Evolutionary conservation across 1,284 basidiomycete species (phyloP).

Genomic region (Leccinum laetum): DNA sequence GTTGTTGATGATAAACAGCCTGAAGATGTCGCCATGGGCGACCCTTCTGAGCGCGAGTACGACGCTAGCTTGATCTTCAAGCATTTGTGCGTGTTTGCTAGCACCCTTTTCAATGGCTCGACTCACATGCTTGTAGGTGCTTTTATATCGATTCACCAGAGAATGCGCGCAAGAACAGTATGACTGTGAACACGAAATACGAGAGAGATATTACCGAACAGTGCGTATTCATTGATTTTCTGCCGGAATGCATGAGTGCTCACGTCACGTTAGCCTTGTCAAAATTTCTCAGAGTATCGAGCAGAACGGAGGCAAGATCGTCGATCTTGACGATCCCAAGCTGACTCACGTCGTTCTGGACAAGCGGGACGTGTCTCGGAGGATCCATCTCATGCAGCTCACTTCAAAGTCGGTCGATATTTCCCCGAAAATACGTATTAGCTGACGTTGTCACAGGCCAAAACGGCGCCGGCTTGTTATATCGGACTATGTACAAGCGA

Average conservation of each 20-base stretch:
- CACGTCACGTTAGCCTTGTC: conserved; percentile 48
- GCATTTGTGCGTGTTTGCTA: conserved; percentile 60
- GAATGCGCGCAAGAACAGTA: conserved; percentile 67
- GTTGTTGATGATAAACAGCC: conserved; percentile 10
- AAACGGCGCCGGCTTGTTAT: conserved; percentile 79
- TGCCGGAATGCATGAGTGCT: background rate
- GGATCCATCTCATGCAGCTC: conserved; percentile 65
- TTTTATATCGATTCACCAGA: conserved; percentile 86
- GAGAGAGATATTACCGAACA: conserved; percentile 50
- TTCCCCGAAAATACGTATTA: background rate
- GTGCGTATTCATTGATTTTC: conserved; percentile 36
- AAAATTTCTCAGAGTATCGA: conserved; percentile 52
- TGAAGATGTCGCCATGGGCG: conserved; percentile 61
- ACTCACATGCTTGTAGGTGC: conserved; percentile 44
- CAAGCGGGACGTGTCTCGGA: conserved; percentile 71
- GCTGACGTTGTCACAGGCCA: conserved; percentile 44
- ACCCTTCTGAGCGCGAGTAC: conserved; percentile 70
- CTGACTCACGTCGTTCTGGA: conserved; percentile 86
- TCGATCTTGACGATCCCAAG: conserved; percentile 68
- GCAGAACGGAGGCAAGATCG: conserved; percentile 72
- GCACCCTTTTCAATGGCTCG: background rate
- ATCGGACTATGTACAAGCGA: conserved; percentile 74
- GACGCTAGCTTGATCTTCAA: conserved; percentile 76
- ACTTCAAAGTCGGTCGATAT: conserved; percentile 60
- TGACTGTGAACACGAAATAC: conserved; percentile 56